Evolutionary conservation across 805 yeast genomes (phyloP), one percentile per base, ranked within the genome.

Genomic region (Schwanniomyces vanrijiae): DNA sequence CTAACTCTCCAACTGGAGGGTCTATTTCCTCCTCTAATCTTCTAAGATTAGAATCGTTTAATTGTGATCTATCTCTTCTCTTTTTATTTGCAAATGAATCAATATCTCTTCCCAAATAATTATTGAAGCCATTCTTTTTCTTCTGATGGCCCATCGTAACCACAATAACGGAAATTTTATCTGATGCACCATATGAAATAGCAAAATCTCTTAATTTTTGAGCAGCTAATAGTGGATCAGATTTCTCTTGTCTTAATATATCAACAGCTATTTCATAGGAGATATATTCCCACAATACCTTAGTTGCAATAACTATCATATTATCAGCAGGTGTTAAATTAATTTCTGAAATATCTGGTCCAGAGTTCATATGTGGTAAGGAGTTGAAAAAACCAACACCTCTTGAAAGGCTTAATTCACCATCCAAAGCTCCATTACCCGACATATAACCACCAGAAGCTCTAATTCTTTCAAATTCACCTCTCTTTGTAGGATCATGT

Each of bases 201-300:
- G 98, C 97, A 71, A 86, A 90, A 65, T 94, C 99, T 59, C 98
- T 81, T 55, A 94, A 73, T 59, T 88, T 90, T 56, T 90, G 95
- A 0, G 99, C 97, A 0, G 97, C 97, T 21, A 83, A 64, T 82
- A 89, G 85, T 2, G 97, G 96, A 55, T 88, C 89, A 16, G 83
- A 83, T 56, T 82, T 83, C 57, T 85, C 88, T 51, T 85, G 88
- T 50, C 96, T 77, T 11, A 91, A 84, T 47, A 94, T 83, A 66
- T 94, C 99, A 29, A 91, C 96, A 0, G 96, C 97, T 11, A 89
- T 77, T 57, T 90, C 95, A 53, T 81, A 82, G 7, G 90, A 81
- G 51, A 94, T 77, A 56, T 76, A 81, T 49, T 91, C 90, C 97
- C 98, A 94, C 42, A 94, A 66, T 47, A 84, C 87, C 49, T 81